Evolutionary conservation across 202 grass and related monocot genomes (phyloP).

Genomic region (Carex sylvatica): DNA sequence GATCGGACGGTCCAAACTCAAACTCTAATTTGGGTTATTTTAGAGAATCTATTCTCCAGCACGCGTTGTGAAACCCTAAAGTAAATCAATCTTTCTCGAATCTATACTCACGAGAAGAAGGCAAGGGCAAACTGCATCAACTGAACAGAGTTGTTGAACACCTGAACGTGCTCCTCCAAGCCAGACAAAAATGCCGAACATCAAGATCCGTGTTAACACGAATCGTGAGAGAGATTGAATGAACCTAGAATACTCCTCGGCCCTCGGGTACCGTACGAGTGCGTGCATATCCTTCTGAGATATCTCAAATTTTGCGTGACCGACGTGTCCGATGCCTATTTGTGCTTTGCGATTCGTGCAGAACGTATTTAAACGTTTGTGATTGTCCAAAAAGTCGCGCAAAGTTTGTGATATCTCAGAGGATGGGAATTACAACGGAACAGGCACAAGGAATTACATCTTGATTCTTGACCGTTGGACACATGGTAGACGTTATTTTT

Average conservation of each 20-base stretch:
- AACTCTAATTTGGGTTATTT: no score
- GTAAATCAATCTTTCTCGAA: no score
- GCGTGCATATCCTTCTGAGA: no score
- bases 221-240: background rate
- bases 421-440: background rate
- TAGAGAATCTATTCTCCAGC: no score
- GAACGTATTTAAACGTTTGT: no score
- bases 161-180: background rate
- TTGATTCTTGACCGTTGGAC: conserved; percentile 28
- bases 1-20: no score
- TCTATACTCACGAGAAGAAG: background rate
- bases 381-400: no score
- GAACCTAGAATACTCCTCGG: background rate
- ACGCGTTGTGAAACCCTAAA: no score
- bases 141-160: background rate
- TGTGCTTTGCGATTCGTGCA: no score
- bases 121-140: background rate
- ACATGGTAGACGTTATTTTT: background rate
- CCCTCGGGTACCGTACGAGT: background rate
- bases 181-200: background rate
- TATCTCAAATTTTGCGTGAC: no score
- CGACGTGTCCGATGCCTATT: no score
- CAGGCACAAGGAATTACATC: background rate
- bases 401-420: no score
- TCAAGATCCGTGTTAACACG: background rate